These are phyloP conservation scores for Lycium barbarum DNA, from an alignment of 257 asterid species.

Conservation along the genomic window DNA sequence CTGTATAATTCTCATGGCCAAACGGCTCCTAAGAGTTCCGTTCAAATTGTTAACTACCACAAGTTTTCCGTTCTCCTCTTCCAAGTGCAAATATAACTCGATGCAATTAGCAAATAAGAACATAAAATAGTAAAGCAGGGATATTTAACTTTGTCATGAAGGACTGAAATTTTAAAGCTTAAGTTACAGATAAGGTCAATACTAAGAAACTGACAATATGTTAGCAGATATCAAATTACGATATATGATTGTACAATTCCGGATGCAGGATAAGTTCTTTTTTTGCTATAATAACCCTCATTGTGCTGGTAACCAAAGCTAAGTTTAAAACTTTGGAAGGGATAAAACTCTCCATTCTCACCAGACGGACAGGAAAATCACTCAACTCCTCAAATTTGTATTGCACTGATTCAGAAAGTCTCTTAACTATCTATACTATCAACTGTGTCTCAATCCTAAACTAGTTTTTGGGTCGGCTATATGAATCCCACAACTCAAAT, in stretches of 20 bases:
- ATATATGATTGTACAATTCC: background rate
- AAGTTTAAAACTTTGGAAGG: background rate
- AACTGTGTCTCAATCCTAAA: background rate
- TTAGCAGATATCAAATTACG: background rate
- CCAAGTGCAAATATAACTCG: background rate
- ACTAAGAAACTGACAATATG: background rate
- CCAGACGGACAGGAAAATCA: background rate
- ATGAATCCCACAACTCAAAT: background rate
- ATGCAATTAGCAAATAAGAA: background rate
- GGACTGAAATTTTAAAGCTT: background rate
- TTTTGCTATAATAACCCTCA: background rate
- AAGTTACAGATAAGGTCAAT: background rate
- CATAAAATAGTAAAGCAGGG: background rate
- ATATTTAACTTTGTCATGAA: background rate
- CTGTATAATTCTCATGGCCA: no score
- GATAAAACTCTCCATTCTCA: constrained; percentile 22
- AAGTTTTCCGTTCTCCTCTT: background rate
- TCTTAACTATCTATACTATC: background rate
- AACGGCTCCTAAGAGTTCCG: background rate
- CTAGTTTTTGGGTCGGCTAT: background rate
- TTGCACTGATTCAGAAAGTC: background rate
- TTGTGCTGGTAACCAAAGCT: constrained; percentile 14
- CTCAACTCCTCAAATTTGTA: constrained; percentile 18
- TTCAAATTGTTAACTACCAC: background rate
- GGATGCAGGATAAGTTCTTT: background rate